Base-by-base conservation (phyloP, 495 filamentous ascomycete species). In the Penicillium egyptiacum region DNA sequence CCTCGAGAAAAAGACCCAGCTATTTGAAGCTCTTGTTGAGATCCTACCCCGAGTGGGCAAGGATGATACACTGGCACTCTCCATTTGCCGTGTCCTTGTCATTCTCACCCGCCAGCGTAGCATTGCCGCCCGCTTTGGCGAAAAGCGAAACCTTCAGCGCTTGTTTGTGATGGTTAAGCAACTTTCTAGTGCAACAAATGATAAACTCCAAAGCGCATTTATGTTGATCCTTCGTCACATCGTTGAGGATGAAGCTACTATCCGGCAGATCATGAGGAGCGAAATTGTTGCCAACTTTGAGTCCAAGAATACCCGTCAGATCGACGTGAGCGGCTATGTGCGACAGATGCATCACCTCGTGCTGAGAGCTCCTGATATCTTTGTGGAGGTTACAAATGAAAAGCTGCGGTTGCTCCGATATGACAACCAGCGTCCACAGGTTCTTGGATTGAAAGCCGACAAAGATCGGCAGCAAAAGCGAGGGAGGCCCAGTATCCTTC, bases 91-190 rank as follows among this genome's bases (percentile, higher is more conserved):
- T 39, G 84, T 94, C 45, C 75, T 98, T n/a, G 91, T 95, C 31
- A 91, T 96, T 58, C 82, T 99, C 23, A 98, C 94, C 0, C 82
- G 95, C 20, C 79, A 82, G 49, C 85, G 90, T 53, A 74, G 82
- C 8, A 80, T 96, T 55, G 93, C 94, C 11, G 78, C 83, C 49
- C 75, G 78, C 28, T 80, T 99, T 37, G 88, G 87, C 11, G 88
- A 98, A 64, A 96, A 92, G 73, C 87, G 85, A 55, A 93, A 93
- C 60, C 78, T 99, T 51, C 89, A 92, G 65, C 83, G 89, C 19
- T 77, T 99, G 16, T 98, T 99, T 69, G 82, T 96, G 17, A 96
- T 96, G 88, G 83, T 95, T 40, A 93, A 92, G 68, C 92, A 96
- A 64, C 82, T 96, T 41, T 88, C 90, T 22, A 89, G 87, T 25